Conservation (phyloP, 768 basidiomycete species). For the Rhizopogon vulgaris region DNA sequence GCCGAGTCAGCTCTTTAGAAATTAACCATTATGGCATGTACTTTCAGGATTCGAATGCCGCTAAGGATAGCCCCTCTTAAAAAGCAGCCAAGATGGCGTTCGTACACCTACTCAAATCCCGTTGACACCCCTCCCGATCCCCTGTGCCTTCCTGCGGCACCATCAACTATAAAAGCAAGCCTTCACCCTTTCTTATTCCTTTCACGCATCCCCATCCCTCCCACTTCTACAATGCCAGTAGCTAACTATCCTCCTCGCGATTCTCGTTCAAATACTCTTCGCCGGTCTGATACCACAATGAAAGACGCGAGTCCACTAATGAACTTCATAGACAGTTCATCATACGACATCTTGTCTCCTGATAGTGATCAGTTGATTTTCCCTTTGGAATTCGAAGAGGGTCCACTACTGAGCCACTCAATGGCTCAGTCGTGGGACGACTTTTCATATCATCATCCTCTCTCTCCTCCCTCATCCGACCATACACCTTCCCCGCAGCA, state of each 20-base stretch:
- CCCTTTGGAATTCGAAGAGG: constrained; percentile 27
- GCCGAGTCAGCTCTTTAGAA: constrained; percentile 38
- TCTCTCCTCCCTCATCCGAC: constrained; percentile 34
- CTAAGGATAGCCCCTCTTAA: constrained; percentile 36
- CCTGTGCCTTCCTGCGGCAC: constrained; percentile 25
- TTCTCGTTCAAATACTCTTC: constrained; percentile 19
- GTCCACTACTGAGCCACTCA: constrained; percentile 17
- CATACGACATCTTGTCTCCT: constrained; percentile 31
- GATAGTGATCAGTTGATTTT: constrained; percentile 30
- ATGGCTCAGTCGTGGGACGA: constrained; percentile 21
- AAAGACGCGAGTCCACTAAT: constrained; percentile 20
- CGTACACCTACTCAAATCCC: constrained; percentile 15
- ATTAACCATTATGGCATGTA: constrained; percentile 30
- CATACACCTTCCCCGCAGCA: constrained; percentile 35
- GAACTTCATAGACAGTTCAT: constrained; percentile 38
- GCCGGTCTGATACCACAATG: constrained; percentile 16
- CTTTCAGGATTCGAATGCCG: constrained; percentile 26
- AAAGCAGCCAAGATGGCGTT: constrained; percentile 26
- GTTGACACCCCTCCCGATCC: constrained; percentile 26
- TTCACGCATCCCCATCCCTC: constrained; percentile 22
- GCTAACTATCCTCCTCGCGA: constrained; percentile 31
- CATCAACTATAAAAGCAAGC: constrained; percentile 32
- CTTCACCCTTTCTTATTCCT: constrained; percentile 13
- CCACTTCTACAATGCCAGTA: constrained; percentile 34
- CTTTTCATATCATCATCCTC: constrained; percentile 33